Base-by-base conservation (phyloP, 805 yeast species). In the Candida yuanshanica region DNA sequence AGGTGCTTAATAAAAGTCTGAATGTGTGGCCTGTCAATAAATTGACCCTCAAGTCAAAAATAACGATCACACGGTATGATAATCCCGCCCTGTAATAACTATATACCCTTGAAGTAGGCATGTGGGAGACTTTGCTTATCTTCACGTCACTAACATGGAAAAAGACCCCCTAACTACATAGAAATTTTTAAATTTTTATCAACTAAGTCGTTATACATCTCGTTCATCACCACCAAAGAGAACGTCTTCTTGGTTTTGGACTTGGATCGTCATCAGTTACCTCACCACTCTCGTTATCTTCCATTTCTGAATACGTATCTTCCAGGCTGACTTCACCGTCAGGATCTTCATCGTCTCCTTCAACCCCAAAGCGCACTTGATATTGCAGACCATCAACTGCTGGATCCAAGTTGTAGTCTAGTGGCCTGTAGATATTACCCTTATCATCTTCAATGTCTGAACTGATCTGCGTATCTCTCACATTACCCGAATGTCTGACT, bases 101-200 rank as follows among this genome's bases (percentile, higher is more conserved):
- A n/a, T n/a, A n/a, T n/a, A n/a, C n/a, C n/a, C n/a, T n/a, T n/a
- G n/a, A n/a, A n/a, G n/a, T n/a, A n/a, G n/a, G n/a, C n/a, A 67
- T 27, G 42, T 59, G 34, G 70, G 68, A 8, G n/a, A 72, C 72
- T 0, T 51, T 64, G 22, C 54, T 54, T 35, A 62, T 66, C 20
- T 62, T 69, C 13, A 42, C 61, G 4, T 44, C 66, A 24, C 51
- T 58, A 31, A 53, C 62, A 4, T 23, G 45, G 14, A 43, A 49
- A 17, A 45, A 58, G n/a, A n/a, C n/a, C n/a, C n/a, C n/a, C n/a
- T n/a, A n/a, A n/a, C n/a, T n/a, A n/a, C n/a, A n/a, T n/a, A n/a
- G n/a, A n/a, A n/a, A n/a, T n/a, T n/a, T n/a, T n/a, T n/a, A n/a
- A n/a, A n/a, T n/a, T n/a, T n/a, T n/a, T n/a, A n/a, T n/a, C n/a